Percentiles rank a stretch among this genome's conserved stretches.
These are phyloP conservation scores for Apiospora rasikravindrae DNA, from an alignment of 2,329 filamentous ascomycete species.

Conservation along the genomic window DNA sequence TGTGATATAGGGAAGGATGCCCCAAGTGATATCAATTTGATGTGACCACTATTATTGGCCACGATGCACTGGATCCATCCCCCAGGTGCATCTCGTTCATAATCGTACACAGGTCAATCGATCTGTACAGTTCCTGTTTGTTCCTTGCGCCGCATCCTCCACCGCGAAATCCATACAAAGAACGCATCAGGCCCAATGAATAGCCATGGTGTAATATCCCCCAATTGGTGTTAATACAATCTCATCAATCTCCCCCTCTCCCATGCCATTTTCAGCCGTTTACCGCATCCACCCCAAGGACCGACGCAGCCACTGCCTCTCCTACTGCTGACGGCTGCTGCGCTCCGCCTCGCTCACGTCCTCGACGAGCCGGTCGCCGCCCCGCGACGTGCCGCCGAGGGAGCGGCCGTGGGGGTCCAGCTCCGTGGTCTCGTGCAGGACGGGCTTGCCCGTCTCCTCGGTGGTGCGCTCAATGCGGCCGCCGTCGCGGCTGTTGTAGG, in stretches of 20 bases:
- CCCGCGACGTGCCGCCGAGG: background rate
- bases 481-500: conserved; percentile 17
- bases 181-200: background rate
- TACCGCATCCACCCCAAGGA: too few relatives aligned
- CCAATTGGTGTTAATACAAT: background rate
- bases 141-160: background rate
- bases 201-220: background rate
- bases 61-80: background rate
- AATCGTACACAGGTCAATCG: background rate
- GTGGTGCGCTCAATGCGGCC: conserved; percentile 17
- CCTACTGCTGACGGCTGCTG: background rate
- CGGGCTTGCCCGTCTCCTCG: conserved; percentile 7
- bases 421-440: conserved; percentile 9
- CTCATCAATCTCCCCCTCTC: background rate
- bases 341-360: conserved; percentile 1
- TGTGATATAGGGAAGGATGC: background rate
- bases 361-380: conserved; percentile 2
- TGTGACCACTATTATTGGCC: background rate
- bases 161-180: background rate
- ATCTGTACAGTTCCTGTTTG: background rate
- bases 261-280: background rate
- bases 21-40: background rate
- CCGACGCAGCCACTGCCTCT: background rate
- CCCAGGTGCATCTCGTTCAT: background rate
- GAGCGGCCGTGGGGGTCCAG: background rate